Conservation (phyloP, 1,139 yeast species). For the Pneumocystis sp. region DNA sequence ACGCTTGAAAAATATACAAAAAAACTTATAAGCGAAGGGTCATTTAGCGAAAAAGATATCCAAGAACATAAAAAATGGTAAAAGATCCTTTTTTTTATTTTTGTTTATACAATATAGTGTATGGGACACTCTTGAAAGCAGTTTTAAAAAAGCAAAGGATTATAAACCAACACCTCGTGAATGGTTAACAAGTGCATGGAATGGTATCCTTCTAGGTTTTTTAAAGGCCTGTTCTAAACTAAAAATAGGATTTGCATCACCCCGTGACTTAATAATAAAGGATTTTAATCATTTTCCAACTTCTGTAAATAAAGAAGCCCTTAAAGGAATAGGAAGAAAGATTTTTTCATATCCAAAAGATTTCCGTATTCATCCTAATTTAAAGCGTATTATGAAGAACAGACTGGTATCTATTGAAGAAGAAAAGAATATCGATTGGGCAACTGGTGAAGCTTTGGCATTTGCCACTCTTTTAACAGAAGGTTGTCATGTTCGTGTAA, state of each 20-base stretch:
- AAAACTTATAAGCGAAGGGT: slow-evolving; percentile 67
- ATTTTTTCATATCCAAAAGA: slow-evolving; percentile 74
- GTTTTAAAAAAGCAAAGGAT: slow-evolving; percentile 74
- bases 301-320: slow-evolving; percentile 55
- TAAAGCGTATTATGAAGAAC: slow-evolving; percentile 80
- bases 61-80: slow-evolving; percentile 90
- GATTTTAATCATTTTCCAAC: slow-evolving; percentile 94
- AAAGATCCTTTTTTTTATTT: neutral
- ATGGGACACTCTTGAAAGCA: slow-evolving; percentile 85
- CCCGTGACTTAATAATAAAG: slow-evolving; percentile 92
- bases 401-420: slow-evolving; percentile 77
- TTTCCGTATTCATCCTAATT: slow-evolving; percentile 84
- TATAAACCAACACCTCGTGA: slow-evolving; percentile 86
- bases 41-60: slow-evolving; percentile 78
- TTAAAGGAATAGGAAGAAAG: slow-evolving; percentile 63
- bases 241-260: slow-evolving; percentile 55
- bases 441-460: slow-evolving; percentile 98
- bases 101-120: slow-evolving; percentile 26
- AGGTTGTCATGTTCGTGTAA: slow-evolving; percentile 92
- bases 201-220: slow-evolving; percentile 31
- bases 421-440: slow-evolving; percentile 97
- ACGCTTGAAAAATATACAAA: slow-evolving; percentile 75
- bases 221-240: neutral
- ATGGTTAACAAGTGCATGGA: slow-evolving; percentile 99
- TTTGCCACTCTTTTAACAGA: slow-evolving; percentile 83